A percentile compares a stretch with the other conserved stretches of the same genome.
These are phyloP conservation scores for Fusarium brachygibbosum DNA, from an alignment of 2,329 filamentous ascomycete genomes.

Conservation along the genomic window DNA sequence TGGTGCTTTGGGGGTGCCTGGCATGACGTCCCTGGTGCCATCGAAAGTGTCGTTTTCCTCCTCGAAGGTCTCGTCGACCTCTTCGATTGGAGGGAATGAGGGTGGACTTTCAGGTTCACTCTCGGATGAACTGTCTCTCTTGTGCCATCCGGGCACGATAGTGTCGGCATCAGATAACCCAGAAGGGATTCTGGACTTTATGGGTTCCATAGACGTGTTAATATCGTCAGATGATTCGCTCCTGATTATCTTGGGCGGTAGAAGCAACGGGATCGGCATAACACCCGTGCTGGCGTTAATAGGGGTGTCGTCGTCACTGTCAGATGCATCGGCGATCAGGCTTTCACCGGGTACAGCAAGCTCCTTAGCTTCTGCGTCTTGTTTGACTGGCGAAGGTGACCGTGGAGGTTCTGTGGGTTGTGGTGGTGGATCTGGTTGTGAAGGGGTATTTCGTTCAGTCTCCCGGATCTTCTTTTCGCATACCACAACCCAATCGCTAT, in stretches of 20 bases:
- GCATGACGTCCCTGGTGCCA: constrained; percentile 32
- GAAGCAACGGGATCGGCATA: constrained; percentile 42
- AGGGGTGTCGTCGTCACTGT: constrained; percentile 39
- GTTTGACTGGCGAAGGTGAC: constrained; percentile 44
- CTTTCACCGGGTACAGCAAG: constrained; percentile 20
- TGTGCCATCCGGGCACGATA: constrained; percentile 36
- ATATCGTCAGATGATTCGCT: constrained; percentile 1
- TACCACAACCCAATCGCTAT: constrained; percentile 83
- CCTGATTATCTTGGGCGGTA: constrained; percentile 36
- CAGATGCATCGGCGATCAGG: constrained; percentile 28
- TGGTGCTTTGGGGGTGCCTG: constrained; percentile 22
- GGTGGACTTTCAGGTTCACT: constrained; percentile 32
- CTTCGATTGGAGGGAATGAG: constrained; percentile 40
- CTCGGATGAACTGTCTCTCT: constrained; percentile 21
- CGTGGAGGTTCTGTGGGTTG: constrained; percentile 30
- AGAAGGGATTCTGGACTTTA: constrained; percentile 40
- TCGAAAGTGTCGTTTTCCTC: constrained; percentile 29
- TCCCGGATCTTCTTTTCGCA: constrained; percentile 82
- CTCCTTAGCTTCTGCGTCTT: constrained; percentile 14
- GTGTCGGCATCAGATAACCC: constrained; percentile 47
- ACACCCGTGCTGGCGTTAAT: constrained; percentile 27
- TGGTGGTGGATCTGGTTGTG: constrained; percentile 15
- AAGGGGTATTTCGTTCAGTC: constrained; percentile 64
- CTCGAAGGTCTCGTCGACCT: constrained; percentile 31
- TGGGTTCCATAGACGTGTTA: constrained; percentile 16